A percentile compares a stretch with the other conserved stretches of the same genome.
phyloP scores from a whole-genome alignment of 2,329 filamentous ascomycete species.

The Fusarium redolens region DNA sequence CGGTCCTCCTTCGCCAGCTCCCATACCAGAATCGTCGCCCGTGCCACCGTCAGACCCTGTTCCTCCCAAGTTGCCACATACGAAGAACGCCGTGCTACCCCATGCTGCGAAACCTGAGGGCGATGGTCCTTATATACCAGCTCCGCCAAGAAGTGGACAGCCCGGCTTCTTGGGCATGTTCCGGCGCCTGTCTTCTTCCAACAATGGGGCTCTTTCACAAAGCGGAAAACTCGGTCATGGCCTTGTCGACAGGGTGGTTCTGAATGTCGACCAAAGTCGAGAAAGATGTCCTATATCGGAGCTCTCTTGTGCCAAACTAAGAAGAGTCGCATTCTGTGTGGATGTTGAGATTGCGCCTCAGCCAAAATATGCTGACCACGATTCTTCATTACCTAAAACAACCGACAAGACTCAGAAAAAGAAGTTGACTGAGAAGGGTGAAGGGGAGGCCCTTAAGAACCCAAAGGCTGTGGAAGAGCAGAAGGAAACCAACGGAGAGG shows the following conservation, averaged over 20 bases:
- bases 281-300: constrained; percentile 84
- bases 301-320: constrained; percentile 81
- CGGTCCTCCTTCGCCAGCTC: constrained; percentile 47
- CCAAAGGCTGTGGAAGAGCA: constrained; percentile 67
- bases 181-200: constrained; percentile 81
- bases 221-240: constrained; percentile 63
- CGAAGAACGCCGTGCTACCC: constrained; percentile 69
- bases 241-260: constrained; percentile 79
- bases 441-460: constrained; percentile 79
- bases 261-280: constrained; percentile 86
- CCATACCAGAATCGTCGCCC: constrained; percentile 45
- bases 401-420: constrained; percentile 67
- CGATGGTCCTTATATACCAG: constrained; percentile 76
- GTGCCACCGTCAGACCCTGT: constrained; percentile 53
- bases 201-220: constrained; percentile 49
- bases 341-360: constrained; percentile 96
- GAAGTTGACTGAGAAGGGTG: constrained; percentile 74
- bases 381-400: constrained; percentile 53
- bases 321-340: constrained; percentile 93
- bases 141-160: constrained; percentile 75
- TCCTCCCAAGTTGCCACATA: constrained; percentile 61
- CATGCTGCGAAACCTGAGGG: constrained; percentile 67
- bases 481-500: constrained; percentile 51
- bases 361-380: constrained; percentile 78
- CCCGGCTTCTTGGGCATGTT: constrained; percentile 85